A percentile compares a stretch with the other conserved stretches of the same genome.
Conservation (phyloP, 2,329 filamentous ascomycete genomes). For the Mycosphaerella sp. region DNA sequence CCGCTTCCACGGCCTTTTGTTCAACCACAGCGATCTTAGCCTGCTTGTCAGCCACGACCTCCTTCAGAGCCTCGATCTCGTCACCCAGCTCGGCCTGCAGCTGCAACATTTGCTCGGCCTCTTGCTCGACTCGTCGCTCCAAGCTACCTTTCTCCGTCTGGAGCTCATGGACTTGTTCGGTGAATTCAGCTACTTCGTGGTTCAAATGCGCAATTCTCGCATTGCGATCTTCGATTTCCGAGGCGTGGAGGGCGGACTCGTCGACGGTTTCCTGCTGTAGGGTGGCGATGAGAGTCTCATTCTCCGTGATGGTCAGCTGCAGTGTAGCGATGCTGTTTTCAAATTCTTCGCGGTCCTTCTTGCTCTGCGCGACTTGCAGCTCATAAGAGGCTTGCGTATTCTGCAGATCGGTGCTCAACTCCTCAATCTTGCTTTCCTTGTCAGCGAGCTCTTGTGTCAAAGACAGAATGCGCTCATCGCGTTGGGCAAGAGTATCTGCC, state of each 20-base stretch:
- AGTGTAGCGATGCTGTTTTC: constrained; percentile 26
- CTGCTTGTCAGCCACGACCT: constrained; percentile 31
- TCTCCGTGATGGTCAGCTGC: constrained; percentile 20
- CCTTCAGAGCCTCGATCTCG: constrained; percentile 30
- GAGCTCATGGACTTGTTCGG: constrained; percentile 22
- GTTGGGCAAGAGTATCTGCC: constrained; percentile 24
- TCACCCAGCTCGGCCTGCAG: constrained; percentile 30
- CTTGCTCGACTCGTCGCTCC: constrained; percentile 32
- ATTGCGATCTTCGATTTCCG: constrained; percentile 32
- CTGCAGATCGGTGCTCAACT: constrained; percentile 24
- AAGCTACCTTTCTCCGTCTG: constrained; percentile 28
- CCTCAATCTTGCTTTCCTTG: constrained; percentile 25
- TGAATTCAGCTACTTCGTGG: constrained; percentile 20
- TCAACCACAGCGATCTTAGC: constrained; percentile 31
- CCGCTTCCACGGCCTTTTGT: constrained; percentile 33
- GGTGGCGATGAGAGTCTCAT: constrained; percentile 23
- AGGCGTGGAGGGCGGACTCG: constrained; percentile 25
- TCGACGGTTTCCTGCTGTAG: constrained; percentile 25
- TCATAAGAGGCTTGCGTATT: constrained; percentile 21
- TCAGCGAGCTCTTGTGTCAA: constrained; percentile 26
- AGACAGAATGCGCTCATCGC: constrained; percentile 29
- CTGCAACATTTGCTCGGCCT: constrained; percentile 34
- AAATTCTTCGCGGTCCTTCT: constrained; percentile 23
- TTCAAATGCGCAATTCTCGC: constrained; percentile 31
- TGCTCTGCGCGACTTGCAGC: constrained; percentile 14